A percentile compares a stretch with the other conserved stretches of the same genome.
phyloP scores from a whole-genome alignment of 1,284 basidiomycete species.

The Ustilago hordei region DNA sequence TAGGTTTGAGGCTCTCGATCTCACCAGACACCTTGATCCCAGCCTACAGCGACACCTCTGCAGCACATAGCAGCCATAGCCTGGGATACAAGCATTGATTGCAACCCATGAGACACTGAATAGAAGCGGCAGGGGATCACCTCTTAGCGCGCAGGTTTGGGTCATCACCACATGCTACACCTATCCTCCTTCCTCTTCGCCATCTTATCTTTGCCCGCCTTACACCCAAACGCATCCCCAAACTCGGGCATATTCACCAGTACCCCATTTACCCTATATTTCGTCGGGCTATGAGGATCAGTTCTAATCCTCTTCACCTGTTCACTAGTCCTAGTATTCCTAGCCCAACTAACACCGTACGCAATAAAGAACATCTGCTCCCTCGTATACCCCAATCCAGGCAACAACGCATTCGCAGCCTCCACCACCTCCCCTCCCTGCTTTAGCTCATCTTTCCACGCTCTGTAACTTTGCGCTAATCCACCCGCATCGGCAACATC shows the following conservation, averaged over 20 bases:
- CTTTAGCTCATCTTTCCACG: conserved; percentile 67
- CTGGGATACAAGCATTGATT: not conserved
- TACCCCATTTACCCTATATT: conserved; percentile 62
- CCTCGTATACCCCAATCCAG: conserved; percentile 66
- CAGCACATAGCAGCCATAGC: not conserved
- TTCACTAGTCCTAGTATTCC: conserved; percentile 60
- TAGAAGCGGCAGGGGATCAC: not conserved
- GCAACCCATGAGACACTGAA: not conserved
- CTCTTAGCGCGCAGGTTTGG: not conserved
- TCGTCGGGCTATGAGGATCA: conserved; percentile 67
- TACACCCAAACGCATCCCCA: conserved; percentile 64
- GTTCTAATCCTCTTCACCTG: conserved; percentile 61
- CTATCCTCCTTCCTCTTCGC: conserved; percentile 47
- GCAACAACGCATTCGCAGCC: conserved; percentile 64
- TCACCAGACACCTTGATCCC: not conserved
- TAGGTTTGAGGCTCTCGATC: not conserved
- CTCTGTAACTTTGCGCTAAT: conserved; percentile 68
- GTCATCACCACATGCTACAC: conserved; percentile 63
- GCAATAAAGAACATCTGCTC: conserved; percentile 71
- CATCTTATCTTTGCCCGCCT: conserved; percentile 60
- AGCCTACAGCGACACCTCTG: not conserved
- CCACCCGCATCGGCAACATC: conserved; percentile 76
- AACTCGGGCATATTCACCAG: conserved; percentile 62
- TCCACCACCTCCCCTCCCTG: conserved; percentile 53
- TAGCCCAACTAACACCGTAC: conserved; percentile 62